Evolutionary conservation across 2,329 filamentous ascomycete species (phyloP), one percentile per base, ranked within the genome.

Genomic region (Calonectria ilicicola): DNA sequence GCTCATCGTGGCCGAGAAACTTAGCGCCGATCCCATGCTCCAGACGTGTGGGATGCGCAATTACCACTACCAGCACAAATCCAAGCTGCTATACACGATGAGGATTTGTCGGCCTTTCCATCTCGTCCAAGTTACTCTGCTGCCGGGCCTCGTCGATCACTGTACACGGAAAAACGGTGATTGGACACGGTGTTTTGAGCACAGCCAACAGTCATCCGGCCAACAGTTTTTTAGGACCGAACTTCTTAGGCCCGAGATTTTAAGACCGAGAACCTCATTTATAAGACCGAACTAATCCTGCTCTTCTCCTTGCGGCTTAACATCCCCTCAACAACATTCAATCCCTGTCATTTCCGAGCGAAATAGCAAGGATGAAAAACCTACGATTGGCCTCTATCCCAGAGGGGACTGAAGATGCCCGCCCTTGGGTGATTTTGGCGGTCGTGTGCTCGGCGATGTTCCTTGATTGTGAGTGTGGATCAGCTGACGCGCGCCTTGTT

Each of bases 361-460:
- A 17, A 40, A 9, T 12, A 26, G 14, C 14, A 40, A 17, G 15
- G 2, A 60, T 60, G 53, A 60, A 40, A 60, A 38, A 40, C 7
- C 12, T 60, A 23, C 32, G 53, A 21, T 40, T 60, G 2, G 23
- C 38, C 6, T 60, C 53, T 5, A 40, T 60, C 15, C 53, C 53
- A 6, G 53, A 60, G 26, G 53, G 53, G 3, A 7, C 53, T 7
- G 53, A 60, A 4, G 53, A 60, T 26, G 53, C 53, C 8, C 53
- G 53, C 14, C 53, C 53, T 23, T 60, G 53, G 53, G n/a, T 60
- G 21, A 60, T 60, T 40, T 35, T 60, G 21, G 32, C 53, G 3
- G 53, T 60, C 12, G 53, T 60, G 32, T 60, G 53, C 53, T 60
- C 53, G 21, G 53, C 53, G 7, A 60, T 60, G 53, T 60, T 60